Evolutionary conservation across 768 basidiomycete genomes (phyloP).

Genomic region (Suillus sp.): DNA sequence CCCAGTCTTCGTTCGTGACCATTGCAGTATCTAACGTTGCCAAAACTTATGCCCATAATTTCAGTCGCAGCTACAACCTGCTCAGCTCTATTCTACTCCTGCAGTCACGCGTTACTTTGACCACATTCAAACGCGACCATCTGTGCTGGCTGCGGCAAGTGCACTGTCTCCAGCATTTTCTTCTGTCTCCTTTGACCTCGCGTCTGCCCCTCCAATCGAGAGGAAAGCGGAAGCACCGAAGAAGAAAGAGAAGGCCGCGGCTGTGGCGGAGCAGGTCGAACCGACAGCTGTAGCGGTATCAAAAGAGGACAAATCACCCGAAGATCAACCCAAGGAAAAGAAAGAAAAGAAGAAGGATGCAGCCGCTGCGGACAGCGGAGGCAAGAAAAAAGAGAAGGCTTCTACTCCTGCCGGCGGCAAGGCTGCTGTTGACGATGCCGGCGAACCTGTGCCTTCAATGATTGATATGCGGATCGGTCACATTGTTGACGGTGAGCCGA

Average conservation of each 20-base stretch:
- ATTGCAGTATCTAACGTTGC: neutral
- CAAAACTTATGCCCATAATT: conserved; percentile 16
- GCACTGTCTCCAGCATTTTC: conserved; percentile 54
- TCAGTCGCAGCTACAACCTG: conserved; percentile 69
- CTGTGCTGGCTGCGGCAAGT: conserved; percentile 60
- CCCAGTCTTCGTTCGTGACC: conserved; percentile 66
- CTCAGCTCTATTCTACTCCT: conserved; percentile 79
- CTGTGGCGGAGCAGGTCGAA: conserved; percentile 36
- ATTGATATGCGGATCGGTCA: conserved; percentile 94
- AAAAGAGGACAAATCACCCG: conserved; percentile 34
- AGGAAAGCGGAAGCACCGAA: conserved; percentile 73
- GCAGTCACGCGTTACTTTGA: conserved; percentile 93
- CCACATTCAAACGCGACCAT: conserved; percentile 78
- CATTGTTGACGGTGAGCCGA: conserved; percentile 79
- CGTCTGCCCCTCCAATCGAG: conserved; percentile 71
- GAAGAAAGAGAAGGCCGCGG: conserved; percentile 69
- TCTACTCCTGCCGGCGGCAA: conserved; percentile 32
- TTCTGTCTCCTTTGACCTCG: conserved; percentile 68
- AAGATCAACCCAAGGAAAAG: conserved; percentile 45
- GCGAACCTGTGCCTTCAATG: conserved; percentile 93
- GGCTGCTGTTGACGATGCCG: conserved; percentile 57
- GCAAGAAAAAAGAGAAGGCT: conserved; percentile 47
- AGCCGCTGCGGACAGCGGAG: conserved; percentile 28
- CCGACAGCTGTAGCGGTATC: conserved; percentile 35
- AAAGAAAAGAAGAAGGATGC: conserved; percentile 57